Conservation (phyloP, 2,329 filamentous ascomycete species). For the Alternaria metachromatica region DNA sequence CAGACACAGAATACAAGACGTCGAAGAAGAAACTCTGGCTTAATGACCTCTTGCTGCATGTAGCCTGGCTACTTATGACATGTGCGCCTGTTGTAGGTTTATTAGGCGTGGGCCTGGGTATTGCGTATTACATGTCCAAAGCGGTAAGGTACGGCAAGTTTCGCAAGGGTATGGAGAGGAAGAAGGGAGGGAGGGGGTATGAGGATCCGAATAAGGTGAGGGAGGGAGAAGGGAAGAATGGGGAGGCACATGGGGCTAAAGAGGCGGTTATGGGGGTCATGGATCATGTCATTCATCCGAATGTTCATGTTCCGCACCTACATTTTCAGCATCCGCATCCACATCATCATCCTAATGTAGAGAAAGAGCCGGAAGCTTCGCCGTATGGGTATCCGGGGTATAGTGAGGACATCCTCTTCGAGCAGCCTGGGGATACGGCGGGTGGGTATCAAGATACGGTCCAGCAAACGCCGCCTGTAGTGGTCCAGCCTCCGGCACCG, state of each 20-base stretch:
- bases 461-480: not conserved
- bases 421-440: not conserved
- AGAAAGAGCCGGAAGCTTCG: not conserved
- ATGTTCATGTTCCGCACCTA: not conserved
- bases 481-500: not conserved
- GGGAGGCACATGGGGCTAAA: not conserved
- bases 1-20: not conserved
- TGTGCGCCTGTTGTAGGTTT: conserved; percentile 8
- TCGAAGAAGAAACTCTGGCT: not conserved
- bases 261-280: not conserved
- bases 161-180: not conserved
- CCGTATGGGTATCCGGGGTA: not conserved
- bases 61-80: not conserved
- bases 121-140: conserved; percentile 11
- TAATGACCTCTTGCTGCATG: conserved; percentile 4
- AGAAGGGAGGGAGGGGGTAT: conserved; percentile 11
- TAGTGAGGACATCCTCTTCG: not conserved
- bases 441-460: not conserved
- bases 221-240: not conserved
- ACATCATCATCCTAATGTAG: not conserved
- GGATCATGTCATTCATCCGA: not conserved
- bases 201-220: not conserved
- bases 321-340: not conserved
- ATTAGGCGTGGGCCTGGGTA: not conserved
- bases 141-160: conserved; percentile 7